phyloP scores from a whole-genome alignment of 73 alveolate species.

The Paramecium caudatum region DNA sequence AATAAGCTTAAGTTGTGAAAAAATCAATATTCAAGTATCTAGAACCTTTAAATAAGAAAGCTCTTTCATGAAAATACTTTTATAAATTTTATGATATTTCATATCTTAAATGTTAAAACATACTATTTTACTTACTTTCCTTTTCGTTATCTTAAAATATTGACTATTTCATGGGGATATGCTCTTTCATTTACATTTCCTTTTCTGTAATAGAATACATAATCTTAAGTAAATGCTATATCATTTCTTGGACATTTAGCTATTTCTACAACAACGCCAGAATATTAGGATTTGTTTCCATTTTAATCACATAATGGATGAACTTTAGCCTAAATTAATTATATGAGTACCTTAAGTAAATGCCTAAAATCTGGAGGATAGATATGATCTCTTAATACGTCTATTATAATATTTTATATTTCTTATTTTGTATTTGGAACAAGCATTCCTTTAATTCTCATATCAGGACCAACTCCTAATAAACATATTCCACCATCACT shows the following conservation, averaged over 20 bases:
- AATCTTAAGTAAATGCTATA: conserved; percentile 24
- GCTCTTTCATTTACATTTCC: conserved; percentile 17
- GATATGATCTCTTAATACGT: conserved; percentile 8
- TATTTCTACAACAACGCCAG: conserved; percentile 43
- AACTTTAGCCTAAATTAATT: background rate
- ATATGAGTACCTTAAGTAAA: background rate
- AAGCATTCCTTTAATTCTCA: background rate
- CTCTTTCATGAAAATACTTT: too few species aligned
- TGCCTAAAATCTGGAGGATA: conserved; percentile 28
- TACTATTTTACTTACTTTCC: conserved; percentile 22
- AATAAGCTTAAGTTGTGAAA: background rate
- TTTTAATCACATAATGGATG: conserved; percentile 11
- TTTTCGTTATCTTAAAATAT: conserved; percentile 42
- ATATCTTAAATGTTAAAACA: conserved; percentile 14
- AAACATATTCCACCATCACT: conserved; percentile 40
- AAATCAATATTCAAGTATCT: conserved; percentile 7
- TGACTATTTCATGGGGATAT: conserved; percentile 32
- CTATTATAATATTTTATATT: background rate
- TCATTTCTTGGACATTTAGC: conserved; percentile 23
- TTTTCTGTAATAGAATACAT: conserved; percentile 33
- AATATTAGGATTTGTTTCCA: conserved; percentile 12
- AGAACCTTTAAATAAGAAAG: conserved; percentile 35
- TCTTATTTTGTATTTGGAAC: conserved; percentile 34
- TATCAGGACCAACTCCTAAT: conserved; percentile 30
- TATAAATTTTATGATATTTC: too few species aligned